These are phyloP conservation scores for Naganishia albida DNA, from an alignment of 1,284 basidiomycete genomes.

Conservation along the genomic window DNA sequence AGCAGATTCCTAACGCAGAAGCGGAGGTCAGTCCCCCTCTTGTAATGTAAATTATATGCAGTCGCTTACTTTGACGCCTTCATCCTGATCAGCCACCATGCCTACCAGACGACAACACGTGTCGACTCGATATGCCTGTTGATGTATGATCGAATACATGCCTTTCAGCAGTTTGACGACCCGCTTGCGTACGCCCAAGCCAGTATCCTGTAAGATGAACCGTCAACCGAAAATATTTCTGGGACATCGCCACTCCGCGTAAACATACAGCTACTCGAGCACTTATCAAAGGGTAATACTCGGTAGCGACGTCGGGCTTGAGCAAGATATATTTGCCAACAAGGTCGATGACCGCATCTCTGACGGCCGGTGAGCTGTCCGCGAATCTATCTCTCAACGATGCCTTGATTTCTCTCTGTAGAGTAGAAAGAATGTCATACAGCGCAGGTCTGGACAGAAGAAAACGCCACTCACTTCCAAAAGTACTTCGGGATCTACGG, in stretches of 20 bases:
- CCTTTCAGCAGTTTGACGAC: slow-evolving; percentile 89
- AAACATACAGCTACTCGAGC: slow-evolving; percentile 77
- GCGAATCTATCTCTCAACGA: slow-evolving; percentile 85
- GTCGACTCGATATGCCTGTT: slow-evolving; percentile 67
- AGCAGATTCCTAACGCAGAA: slow-evolving; percentile 68
- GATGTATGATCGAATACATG: slow-evolving; percentile 69
- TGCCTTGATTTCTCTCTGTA: slow-evolving; percentile 68
- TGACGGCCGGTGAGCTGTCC: slow-evolving; percentile 87
- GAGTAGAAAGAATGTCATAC: not conserved
- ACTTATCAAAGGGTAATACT: slow-evolving; percentile 82
- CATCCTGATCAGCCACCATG: slow-evolving; percentile 87
- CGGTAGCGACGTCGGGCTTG: slow-evolving; percentile 74
- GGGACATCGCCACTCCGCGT: not conserved
- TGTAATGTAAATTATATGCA: too few relatives aligned
- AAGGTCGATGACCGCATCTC: slow-evolving; percentile 92
- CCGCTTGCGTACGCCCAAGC: slow-evolving; percentile 86
- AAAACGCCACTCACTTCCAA: slow-evolving; percentile 60
- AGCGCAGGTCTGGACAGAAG: not conserved
- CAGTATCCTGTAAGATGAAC: slow-evolving; percentile 68
- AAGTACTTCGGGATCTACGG: slow-evolving; percentile 79
- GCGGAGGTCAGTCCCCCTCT: not conserved
- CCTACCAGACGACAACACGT: slow-evolving; percentile 80
- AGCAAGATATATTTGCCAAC: slow-evolving; percentile 93
- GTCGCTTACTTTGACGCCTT: slow-evolving; percentile 68
- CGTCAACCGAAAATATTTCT: not conserved